Base-by-base conservation (phyloP, 495 filamentous ascomycete genomes). In the Hypomontagnella submonticulosa region DNA sequence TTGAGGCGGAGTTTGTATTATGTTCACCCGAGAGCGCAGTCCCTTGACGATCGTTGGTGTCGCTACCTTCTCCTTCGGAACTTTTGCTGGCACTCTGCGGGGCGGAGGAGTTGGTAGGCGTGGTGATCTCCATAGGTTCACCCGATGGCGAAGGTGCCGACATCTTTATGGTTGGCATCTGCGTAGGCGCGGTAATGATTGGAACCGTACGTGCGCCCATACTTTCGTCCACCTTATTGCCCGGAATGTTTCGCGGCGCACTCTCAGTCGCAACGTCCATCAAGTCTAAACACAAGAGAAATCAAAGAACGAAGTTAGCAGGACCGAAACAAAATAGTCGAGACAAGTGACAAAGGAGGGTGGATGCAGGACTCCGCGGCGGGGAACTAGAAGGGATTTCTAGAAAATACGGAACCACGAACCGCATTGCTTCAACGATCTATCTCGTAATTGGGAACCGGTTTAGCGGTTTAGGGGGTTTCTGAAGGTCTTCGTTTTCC, bases 81-180 rank as follows among this genome's bases (percentile, higher is more conserved):
- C 73, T 77, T 71, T 80, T 81, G 49, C 75, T 73, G n/a, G 69
- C 69, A 23, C 76, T 77, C n/a, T 74, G 63, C 41, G 77, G 73
- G 23, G 79, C 76, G 13, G 76, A 79, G 32, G 76, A 75, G 61
- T 71, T 79, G 15, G 79, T 81, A 30, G 78, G 78, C 27, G 79
- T 77, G 6, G 81, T 78, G 63, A 82, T 79, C 19, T 83, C 81
- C 81, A 83, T 83, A 8, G 81, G 81, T 41, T 83, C 80, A 52
- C 80, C 79, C 42, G 58, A 56, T 32, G 79, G 79, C 15, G 79
- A 80, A 30, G 80, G 80, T 41, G 79, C 77, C 56, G 80, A 82
- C 71, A 78, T 83, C 59, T 80, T 75, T 63, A 83, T 81, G 34
- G 75, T 81, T 44, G 80, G 80, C 38, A 61, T 74, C 40, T 69